These are phyloP conservation scores for Candida buenavistaensis DNA, from an alignment of 1,139 yeast species.

Conservation along the genomic window DNA sequence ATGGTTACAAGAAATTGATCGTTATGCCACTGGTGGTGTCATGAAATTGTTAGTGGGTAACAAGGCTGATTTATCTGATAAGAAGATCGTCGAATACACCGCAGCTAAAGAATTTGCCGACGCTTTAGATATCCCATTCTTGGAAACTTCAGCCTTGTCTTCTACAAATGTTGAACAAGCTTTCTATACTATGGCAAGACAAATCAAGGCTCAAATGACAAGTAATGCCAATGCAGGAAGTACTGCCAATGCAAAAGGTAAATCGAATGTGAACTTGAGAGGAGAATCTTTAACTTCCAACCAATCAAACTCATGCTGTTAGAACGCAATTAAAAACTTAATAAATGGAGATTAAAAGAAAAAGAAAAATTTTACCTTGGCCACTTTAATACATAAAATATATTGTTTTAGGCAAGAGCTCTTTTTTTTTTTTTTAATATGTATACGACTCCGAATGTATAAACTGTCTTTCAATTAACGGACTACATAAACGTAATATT, in stretches of 20 bases:
- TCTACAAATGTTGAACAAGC: constrained; percentile 98
- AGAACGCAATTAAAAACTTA: no score
- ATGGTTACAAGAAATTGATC: constrained; percentile 98
- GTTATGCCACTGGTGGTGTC: constrained; percentile 97
- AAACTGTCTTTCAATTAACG: constrained; percentile 10
- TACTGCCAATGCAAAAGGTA: constrained; percentile 43
- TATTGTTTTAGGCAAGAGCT: constrained; percentile 5
- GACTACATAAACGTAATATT: constrained; percentile 47
- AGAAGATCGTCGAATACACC: constrained; percentile 93
- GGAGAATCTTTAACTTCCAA: constrained; percentile 81
- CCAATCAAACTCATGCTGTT: constrained; percentile 78
- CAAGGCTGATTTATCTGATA: constrained; percentile 91
- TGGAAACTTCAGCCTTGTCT: constrained; percentile 94
- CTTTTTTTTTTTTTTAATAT: constrained; percentile 3
- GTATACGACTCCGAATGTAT: no score
- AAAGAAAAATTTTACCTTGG: background rate
- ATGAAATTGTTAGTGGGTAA: constrained; percentile 95
- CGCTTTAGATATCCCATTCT: constrained; percentile 90
- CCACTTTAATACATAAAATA: constrained; percentile 3
- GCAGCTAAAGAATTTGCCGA: constrained; percentile 98
- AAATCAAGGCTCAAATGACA: constrained; percentile 95
- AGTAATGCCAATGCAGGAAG: constrained; percentile 50
- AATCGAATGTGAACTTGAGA: constrained; percentile 79
- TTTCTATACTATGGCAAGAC: constrained; percentile 97
- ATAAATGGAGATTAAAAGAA: constrained; percentile 6